phyloP scores from a whole-genome alignment of 345 rosid species.

The Gossypium raimondii region DNA sequence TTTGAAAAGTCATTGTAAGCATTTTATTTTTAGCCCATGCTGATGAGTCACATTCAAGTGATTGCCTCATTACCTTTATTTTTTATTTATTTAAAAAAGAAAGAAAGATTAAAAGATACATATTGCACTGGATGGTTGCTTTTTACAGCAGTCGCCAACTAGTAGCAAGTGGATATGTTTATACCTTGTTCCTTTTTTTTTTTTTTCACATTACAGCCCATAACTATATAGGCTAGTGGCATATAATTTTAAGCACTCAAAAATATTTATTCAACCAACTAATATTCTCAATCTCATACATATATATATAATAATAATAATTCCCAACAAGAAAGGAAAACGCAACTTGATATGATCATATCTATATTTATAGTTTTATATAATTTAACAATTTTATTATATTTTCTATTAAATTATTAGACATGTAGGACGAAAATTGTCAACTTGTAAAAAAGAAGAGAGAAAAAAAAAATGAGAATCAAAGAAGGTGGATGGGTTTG shows the following conservation, averaged over 20 bases:
- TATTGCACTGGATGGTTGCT: background rate
- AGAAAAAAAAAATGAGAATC: background rate
- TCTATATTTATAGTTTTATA: no score
- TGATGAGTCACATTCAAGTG: slow-evolving; percentile 19
- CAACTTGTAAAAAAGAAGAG: background rate
- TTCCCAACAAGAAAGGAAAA: background rate
- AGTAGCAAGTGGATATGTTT: background rate
- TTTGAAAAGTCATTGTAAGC: slow-evolving; percentile 7
- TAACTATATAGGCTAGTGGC: background rate
- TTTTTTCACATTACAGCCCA: background rate
- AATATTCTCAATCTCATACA: background rate
- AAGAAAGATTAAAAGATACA: background rate
- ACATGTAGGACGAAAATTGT: slow-evolving; percentile 4
- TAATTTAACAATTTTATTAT: background rate
- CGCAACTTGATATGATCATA: background rate
- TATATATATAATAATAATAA: background rate
- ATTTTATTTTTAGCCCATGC: slow-evolving; percentile 9
- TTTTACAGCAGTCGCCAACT: slow-evolving; percentile 5
- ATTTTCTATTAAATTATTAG: background rate
- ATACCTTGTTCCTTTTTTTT: no score
- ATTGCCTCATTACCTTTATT: background rate
- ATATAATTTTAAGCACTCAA: background rate
- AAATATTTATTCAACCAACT: background rate
- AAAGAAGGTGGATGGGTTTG: slow-evolving; percentile 34
- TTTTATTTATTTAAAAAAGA: background rate